Evolutionary conservation across 2,329 filamentous ascomycete species (phyloP), one percentile per base, ranked within the genome.

Genomic region (Cordyceps javanica): DNA sequence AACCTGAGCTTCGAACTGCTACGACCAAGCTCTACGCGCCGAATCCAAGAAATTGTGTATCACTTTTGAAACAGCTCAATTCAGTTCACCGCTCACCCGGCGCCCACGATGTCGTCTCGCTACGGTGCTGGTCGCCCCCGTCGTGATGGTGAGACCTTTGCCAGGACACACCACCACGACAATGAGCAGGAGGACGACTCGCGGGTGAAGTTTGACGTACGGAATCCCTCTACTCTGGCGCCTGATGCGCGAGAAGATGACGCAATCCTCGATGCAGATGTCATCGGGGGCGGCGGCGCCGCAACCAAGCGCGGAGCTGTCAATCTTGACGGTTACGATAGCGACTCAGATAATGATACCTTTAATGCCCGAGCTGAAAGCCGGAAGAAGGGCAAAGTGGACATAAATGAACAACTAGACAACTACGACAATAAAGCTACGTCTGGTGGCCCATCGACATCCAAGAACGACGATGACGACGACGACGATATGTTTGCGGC

Each of bases 291-390:
- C 16, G 89, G 87, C 2, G 80, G 84, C 19, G 83, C 83, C 1
- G 84, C 86, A 10, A 90, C 91, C 0, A 96, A 96, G 71, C 90
- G 94, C 61, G 93, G 93, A 64, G 94, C 93, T 0, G 90, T 99
- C 57, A 97, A 97, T 67, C 85, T 99, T 41, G 94, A 97, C 68
- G 94, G 94, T 52, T 99, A 97, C 74, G 93, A 97, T 65, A 94
- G 89, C 10, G 94, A 99, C 72, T 96, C 93, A 2, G 84, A 88
- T 54, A 93, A 95, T 62, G 94, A 97, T 68, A 91, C 89, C 45
- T 95, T 96, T 70, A 83, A 94, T 64, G 82, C 82, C 32, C 83
- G 89, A 53, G 88, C 89, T 6, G 84, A 86, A 59, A 80, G 81
- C 57, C 82, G 79, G 62, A 75, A 73, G 55, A 77, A 68, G 59